Evolutionary conservation across 164 flowering plant species (phyloP).

Genomic region (Nymphaea colorata): DNA sequence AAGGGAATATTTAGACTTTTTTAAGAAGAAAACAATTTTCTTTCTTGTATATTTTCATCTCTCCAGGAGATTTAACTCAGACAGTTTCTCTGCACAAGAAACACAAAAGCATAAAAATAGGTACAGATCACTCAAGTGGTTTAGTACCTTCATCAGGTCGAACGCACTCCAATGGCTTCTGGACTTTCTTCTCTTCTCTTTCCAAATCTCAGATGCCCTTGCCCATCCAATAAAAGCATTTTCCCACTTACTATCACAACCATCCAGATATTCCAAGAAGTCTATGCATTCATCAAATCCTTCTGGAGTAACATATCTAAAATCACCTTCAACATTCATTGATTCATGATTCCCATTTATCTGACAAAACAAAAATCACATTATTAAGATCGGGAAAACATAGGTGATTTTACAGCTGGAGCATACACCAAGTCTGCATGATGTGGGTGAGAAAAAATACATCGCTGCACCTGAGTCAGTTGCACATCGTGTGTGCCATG

Average conservation of each 20-base stretch:
- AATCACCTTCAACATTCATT: conserved; percentile 97
- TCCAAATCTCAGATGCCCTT: conserved; percentile 36
- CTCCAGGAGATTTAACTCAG: too few relatives aligned
- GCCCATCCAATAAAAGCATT: conserved; percentile 62
- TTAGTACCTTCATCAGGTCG: conserved; percentile 70
- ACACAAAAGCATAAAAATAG: too few relatives aligned
- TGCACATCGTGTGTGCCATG: too few relatives aligned
- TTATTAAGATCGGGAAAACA: too few relatives aligned
- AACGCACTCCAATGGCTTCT: conserved; percentile 53
- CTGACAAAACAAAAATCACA: conserved; percentile 17
- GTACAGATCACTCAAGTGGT: not conserved
- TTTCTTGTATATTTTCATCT: too few relatives aligned
- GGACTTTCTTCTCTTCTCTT: conserved; percentile 30
- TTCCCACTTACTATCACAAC: conserved; percentile 48
- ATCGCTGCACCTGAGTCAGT: too few relatives aligned
- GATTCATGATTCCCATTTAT: conserved; percentile 98
- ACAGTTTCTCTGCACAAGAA: too few relatives aligned
- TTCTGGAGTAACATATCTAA: conserved; percentile 71
- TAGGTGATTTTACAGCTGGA: too few relatives aligned
- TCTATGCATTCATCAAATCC: conserved; percentile 69
- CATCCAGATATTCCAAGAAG: conserved; percentile 58
- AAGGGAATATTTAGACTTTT: too few relatives aligned
- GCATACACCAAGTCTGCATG: too few relatives aligned
- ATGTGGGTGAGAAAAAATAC: too few relatives aligned
- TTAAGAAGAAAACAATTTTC: too few relatives aligned